phyloP scores from a whole-genome alignment of 371 early-diverging fungal species.

The Dipsacomyces acuminosporus region DNA sequence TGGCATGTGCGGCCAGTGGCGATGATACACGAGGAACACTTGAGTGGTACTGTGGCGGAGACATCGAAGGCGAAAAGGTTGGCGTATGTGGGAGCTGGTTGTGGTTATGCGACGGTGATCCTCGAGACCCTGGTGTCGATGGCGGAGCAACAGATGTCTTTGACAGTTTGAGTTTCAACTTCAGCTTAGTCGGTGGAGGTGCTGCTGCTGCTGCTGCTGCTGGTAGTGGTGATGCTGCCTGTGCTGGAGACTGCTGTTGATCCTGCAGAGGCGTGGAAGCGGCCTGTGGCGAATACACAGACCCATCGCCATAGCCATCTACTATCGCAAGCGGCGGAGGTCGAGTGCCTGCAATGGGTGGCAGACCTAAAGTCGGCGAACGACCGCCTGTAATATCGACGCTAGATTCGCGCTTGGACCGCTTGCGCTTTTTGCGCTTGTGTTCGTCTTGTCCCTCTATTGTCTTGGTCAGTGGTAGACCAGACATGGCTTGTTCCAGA shows the following conservation, averaged over 20 bases:
- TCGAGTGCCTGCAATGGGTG: constrained; percentile 30
- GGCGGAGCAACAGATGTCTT: constrained; percentile 8
- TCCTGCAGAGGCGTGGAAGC: not conserved
- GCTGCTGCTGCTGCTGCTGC: not conserved
- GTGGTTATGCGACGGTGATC: not conserved
- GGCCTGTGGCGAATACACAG: not conserved
- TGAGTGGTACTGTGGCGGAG: constrained; percentile 6
- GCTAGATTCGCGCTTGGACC: no score
- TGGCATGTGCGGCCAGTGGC: constrained; percentile 12
- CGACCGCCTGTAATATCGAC: not conserved
- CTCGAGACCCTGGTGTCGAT: constrained; percentile 3
- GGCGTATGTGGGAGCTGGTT: not conserved
- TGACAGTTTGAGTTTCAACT: constrained; percentile 36
- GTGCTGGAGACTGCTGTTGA: not conserved
- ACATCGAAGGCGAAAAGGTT: constrained; percentile 4
- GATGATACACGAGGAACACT: constrained; percentile 20
- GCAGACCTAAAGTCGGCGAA: constrained; percentile 5
- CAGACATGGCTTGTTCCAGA: not conserved
- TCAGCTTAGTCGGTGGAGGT: constrained; percentile 18
- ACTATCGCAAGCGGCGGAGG: constrained; percentile 17
- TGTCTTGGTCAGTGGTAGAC: not conserved
- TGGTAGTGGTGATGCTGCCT: not conserved
- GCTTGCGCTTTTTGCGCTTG: not conserved
- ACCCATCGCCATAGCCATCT: not conserved
- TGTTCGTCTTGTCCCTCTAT: not conserved